A percentile compares a stretch with the other conserved stretches of the same genome.
These are phyloP conservation scores for Monosporozyma aerobia DNA, from an alignment of 805 yeast species.

Conservation along the genomic window DNA sequence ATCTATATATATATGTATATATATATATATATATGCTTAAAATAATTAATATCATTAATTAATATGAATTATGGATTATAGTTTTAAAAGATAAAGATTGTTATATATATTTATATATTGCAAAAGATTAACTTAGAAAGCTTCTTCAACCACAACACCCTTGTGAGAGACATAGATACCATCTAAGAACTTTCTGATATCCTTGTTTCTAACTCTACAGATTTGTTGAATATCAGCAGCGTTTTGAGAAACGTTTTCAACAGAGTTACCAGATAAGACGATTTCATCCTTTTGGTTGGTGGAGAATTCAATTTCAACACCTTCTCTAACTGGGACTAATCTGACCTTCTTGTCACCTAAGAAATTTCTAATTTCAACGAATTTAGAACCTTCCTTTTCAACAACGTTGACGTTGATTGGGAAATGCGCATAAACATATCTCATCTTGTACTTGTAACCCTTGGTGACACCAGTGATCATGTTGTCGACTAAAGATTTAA, in stretches of 20 bases:
- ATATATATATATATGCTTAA: neutral
- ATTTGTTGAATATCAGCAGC: slow-evolving; percentile 97
- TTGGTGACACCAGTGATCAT: slow-evolving; percentile 97
- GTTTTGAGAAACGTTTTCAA: slow-evolving; percentile 87
- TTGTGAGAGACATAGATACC: slow-evolving; percentile 98
- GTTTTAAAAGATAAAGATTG: neutral
- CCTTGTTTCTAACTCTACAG: slow-evolving; percentile 99
- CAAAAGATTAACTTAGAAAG: slow-evolving; percentile 25
- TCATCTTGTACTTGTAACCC: slow-evolving; percentile 99
- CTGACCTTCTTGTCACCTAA: slow-evolving; percentile 98
- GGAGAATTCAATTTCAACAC: slow-evolving; percentile 80
- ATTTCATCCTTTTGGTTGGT: slow-evolving; percentile 89
- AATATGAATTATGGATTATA: neutral
- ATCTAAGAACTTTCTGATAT: slow-evolving; percentile 99
- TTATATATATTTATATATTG: too few relatives aligned
- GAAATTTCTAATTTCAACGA: slow-evolving; percentile 97
- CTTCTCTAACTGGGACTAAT: slow-evolving; percentile 75
- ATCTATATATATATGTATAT: neutral
- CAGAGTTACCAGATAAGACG: slow-evolving; percentile 59
- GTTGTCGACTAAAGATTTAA: slow-evolving; percentile 89
- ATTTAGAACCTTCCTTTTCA: slow-evolving; percentile 63
- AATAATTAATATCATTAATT: too few relatives aligned
- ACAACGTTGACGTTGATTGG: slow-evolving; percentile 96
- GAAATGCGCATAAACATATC: slow-evolving; percentile 99
- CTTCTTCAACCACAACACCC: slow-evolving; percentile 72